Conservation (phyloP, 441 rosid species). For the Erodium trifolium region DNA sequence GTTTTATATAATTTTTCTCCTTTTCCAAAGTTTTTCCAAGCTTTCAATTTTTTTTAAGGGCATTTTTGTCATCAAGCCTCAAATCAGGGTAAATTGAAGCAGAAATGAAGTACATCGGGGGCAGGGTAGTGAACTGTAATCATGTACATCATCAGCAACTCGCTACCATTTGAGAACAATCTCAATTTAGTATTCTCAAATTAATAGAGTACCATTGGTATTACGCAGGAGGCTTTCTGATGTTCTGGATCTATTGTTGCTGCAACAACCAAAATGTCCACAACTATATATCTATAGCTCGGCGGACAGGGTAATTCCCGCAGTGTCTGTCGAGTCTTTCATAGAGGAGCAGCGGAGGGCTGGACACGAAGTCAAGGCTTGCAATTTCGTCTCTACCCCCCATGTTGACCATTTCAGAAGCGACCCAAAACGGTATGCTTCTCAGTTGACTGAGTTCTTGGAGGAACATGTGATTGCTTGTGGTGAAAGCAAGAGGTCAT, state of each 20-base stretch:
- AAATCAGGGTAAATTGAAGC: too few species aligned
- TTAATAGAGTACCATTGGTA: not conserved
- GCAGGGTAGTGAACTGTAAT: too few species aligned
- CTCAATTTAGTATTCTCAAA: not conserved
- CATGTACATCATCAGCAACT: too few species aligned
- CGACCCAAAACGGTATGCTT: constrained; percentile 66
- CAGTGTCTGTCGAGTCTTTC: constrained; percentile 65
- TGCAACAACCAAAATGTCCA: constrained; percentile 79
- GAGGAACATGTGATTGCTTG: constrained; percentile 48
- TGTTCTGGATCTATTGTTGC: constrained; percentile 52
- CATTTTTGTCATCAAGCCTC: too few species aligned
- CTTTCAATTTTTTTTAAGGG: too few species aligned
- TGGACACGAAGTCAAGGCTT: constrained; percentile 72
- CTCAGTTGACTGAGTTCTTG: constrained; percentile 70
- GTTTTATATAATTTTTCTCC: too few species aligned
- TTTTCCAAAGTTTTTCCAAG: too few species aligned
- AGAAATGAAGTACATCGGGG: too few species aligned
- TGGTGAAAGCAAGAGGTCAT: constrained; percentile 25
- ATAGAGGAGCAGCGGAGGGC: constrained; percentile 65
- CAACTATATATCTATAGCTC: constrained; percentile 91
- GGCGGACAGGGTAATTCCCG: constrained; percentile 90
- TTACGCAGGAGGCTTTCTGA: constrained; percentile 69
- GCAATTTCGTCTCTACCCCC: constrained; percentile 89
- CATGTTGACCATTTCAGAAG: constrained; percentile 94
- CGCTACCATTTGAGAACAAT: too few species aligned